Conservation (phyloP, 257 asterid species). For the Striga asiatica region DNA sequence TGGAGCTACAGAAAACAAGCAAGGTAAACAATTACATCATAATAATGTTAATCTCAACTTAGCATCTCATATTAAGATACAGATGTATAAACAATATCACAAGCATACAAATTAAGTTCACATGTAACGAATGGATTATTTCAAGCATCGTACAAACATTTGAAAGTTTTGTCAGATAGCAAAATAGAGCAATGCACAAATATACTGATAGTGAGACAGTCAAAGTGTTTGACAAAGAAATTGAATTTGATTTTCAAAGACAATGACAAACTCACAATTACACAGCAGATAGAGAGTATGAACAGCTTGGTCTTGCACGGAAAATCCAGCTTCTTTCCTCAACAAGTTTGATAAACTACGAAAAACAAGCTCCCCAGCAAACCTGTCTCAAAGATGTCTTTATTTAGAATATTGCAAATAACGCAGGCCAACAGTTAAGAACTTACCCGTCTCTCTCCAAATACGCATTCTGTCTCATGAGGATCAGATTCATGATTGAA, state of each 20-base stretch:
- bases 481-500: conserved; percentile 65
- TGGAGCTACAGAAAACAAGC: conserved; percentile 53
- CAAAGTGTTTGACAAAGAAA: background rate
- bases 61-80: too few relatives aligned
- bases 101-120: too few relatives aligned
- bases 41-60: background rate
- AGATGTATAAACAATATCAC: too few relatives aligned
- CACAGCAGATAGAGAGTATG: conserved; percentile 68
- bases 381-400: conserved; percentile 34
- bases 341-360: conserved; percentile 44
- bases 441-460: conserved; percentile 76
- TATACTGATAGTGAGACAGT: background rate
- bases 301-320: conserved; percentile 63
- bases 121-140: too few relatives aligned
- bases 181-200: background rate
- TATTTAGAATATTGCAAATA: conserved; percentile 11
- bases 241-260: background rate
- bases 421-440: background rate
- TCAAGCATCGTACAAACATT: too few relatives aligned
- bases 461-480: conserved; percentile 64
- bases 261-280: conserved; percentile 50
- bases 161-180: too few relatives aligned
- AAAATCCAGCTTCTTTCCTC: conserved; percentile 57
- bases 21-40: conserved; percentile 1
- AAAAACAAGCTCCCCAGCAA: conserved; percentile 43